Conservation (phyloP, 148 eudicot species). For the Rhododendron vialii region DNA sequence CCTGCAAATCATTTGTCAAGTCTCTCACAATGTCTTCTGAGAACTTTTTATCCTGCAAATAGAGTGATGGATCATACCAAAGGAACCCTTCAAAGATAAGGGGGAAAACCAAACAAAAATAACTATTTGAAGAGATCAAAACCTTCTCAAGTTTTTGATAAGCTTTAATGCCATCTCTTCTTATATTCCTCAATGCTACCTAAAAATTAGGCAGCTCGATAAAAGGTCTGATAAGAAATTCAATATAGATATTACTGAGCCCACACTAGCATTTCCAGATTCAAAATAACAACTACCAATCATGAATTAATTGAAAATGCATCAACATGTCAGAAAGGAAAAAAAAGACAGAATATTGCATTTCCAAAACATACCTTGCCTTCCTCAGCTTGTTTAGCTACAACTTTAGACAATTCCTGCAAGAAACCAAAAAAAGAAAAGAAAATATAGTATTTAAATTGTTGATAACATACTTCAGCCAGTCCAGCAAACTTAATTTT, state of each 20-base stretch:
- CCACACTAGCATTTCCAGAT: background rate
- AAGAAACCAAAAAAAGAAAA: constrained; percentile 6
- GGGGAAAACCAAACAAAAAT: background rate
- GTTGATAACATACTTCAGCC: background rate
- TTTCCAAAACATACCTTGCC: constrained; percentile 59
- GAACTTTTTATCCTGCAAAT: constrained; percentile 81
- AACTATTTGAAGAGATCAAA: constrained; percentile 11
- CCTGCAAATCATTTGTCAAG: constrained; percentile 86
- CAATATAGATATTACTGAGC: background rate
- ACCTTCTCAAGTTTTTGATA: constrained; percentile 97
- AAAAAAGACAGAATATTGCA: background rate
- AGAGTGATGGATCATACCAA: constrained; percentile 14
- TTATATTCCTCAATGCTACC: constrained; percentile 92
- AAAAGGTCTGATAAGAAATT: background rate
- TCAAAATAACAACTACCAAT: background rate
- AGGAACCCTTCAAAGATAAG: background rate
- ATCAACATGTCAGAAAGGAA: background rate
- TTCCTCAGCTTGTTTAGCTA: constrained; percentile 86
- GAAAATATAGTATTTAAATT: background rate
- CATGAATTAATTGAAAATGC: background rate
- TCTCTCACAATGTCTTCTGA: constrained; percentile 93
- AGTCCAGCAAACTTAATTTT: background rate
- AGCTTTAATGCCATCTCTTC: constrained; percentile 92
- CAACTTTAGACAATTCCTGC: constrained; percentile 87
- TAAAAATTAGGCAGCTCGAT: constrained; percentile 18